Conservation (phyloP, 768 basidiomycete genomes). For the Lactarius indigo region DNA sequence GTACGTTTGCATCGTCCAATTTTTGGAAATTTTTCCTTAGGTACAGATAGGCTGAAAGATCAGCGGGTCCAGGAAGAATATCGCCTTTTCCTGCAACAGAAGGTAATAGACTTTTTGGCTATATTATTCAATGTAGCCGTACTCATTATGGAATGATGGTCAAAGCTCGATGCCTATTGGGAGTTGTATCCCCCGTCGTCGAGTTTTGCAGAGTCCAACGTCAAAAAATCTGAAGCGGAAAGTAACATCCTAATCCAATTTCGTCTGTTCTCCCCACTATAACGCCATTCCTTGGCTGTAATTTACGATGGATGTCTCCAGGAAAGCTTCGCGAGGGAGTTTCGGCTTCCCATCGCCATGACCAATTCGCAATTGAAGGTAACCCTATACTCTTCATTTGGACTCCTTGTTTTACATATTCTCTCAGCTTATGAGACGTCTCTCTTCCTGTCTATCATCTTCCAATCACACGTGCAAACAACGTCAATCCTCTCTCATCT, state of each 20-base stretch:
- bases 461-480: constrained; percentile 58
- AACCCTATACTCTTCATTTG: background rate
- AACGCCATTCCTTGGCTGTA: background rate
- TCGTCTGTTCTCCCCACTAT: constrained; percentile 42
- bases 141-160: constrained; percentile 2
- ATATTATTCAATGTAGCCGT: background rate
- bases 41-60: constrained; percentile 53
- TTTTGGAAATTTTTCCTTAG: background rate
- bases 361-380: constrained; percentile 66
- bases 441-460: constrained; percentile 58
- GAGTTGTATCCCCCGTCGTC: constrained; percentile 32
- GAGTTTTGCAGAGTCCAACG: constrained; percentile 16
- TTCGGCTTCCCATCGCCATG: constrained; percentile 53
- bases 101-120: constrained; percentile 43
- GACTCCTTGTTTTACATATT: background rate
- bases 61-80: constrained; percentile 62
- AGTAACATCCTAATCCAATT: constrained; percentile 73
- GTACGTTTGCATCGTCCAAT: constrained; percentile 42
- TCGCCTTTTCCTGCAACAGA: constrained; percentile 56
- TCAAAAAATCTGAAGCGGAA: constrained; percentile 47
- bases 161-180: constrained; percentile 51
- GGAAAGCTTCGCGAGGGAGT: constrained; percentile 78
- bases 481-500: constrained; percentile 60
- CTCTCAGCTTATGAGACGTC: constrained; percentile 70
- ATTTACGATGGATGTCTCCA: constrained; percentile 30